Evolutionary conservation across 73 alveolate species (phyloP), one percentile per base, ranked within the genome.

Genomic region (Effrenium voratum): DNA sequence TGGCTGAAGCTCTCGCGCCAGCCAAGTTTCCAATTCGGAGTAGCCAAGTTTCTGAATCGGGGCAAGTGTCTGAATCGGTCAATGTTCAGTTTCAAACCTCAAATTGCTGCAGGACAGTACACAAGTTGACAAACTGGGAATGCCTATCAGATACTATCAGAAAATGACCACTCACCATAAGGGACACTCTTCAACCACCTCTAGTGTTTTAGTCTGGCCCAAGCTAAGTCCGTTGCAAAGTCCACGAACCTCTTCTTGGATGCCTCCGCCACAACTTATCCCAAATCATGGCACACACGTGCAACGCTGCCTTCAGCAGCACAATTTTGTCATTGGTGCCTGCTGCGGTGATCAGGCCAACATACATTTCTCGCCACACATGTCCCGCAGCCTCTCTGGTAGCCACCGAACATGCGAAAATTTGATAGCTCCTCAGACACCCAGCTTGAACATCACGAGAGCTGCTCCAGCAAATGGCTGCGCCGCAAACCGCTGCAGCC

Each of bases 161-260:
- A n/a, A n/a, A n/a, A n/a, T n/a, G n/a, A n/a, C n/a, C n/a, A n/a
- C n/a, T n/a, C n/a, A n/a, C n/a, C n/a, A n/a, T n/a, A n/a, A n/a
- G n/a, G n/a, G n/a, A n/a, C n/a, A n/a, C n/a, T n/a, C n/a, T n/a
- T n/a, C n/a, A n/a, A n/a, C n/a, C n/a, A n/a, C n/a, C n/a, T n/a
- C n/a, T n/a, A n/a, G n/a, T n/a, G n/a, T n/a, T n/a, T n/a, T n/a
- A n/a, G n/a, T n/a, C n/a, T n/a, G n/a, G n/a, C n/a, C n/a, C n/a
- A n/a, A n/a, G n/a, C 57, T 63, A 40, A 70, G 97, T 28, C 30
- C 50, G 15, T 44, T 32, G 45, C 97, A 34, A 90, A 90, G 87
- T 90, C 97, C 75, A 90, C 87, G 47, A 90, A 90, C 24, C 97
- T 52, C 68, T 90, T 90, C 87, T 90, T 90, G 75, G 97, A 90